These are phyloP conservation scores for Liquidambar formosana DNA, from an alignment of 164 flowering plant species.

Conservation along the genomic window DNA sequence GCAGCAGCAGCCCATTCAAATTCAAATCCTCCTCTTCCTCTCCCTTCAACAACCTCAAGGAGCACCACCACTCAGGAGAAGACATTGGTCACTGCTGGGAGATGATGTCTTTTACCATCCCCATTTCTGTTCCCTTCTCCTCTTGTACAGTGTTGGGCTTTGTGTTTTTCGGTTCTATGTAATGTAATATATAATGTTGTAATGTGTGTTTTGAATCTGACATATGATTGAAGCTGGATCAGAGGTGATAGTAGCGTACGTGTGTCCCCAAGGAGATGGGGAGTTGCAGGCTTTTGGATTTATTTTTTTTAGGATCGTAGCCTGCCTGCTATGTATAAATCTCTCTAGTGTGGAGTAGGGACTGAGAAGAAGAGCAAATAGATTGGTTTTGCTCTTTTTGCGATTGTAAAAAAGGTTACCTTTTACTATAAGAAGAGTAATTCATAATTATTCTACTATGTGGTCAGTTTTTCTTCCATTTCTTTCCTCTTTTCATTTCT, in stretches of 20 bases:
- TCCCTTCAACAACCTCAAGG: slow-evolving; percentile 9
- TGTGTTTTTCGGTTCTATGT: not conserved
- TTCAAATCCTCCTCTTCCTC: slow-evolving; percentile 21
- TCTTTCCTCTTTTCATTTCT: too few relatives aligned
- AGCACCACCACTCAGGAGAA: slow-evolving; percentile 17
- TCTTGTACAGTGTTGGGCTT: slow-evolving; percentile 15
- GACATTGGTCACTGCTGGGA: slow-evolving; percentile 27
- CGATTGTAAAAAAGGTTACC: not conserved
- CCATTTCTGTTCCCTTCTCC: not conserved
- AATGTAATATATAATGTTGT: too few relatives aligned
- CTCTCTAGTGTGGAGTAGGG: not conserved
- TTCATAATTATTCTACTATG: too few relatives aligned
- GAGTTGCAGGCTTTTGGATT: slow-evolving; percentile 25
- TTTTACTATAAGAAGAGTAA: too few relatives aligned
- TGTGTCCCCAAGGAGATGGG: slow-evolving; percentile 1
- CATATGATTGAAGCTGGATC: too few relatives aligned
- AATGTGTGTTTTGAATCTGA: too few relatives aligned
- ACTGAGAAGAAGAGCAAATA: not conserved
- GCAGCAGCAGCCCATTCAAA: slow-evolving; percentile 13
- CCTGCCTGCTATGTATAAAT: slow-evolving; percentile 12
- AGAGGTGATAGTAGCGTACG: not conserved
- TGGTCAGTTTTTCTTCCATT: too few relatives aligned
- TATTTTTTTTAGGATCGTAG: slow-evolving; percentile 13
- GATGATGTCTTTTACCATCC: slow-evolving; percentile 17
- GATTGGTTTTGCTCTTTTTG: too few relatives aligned